Conservation (phyloP, 257 asterid species). For the Scutellaria minor region DNA sequence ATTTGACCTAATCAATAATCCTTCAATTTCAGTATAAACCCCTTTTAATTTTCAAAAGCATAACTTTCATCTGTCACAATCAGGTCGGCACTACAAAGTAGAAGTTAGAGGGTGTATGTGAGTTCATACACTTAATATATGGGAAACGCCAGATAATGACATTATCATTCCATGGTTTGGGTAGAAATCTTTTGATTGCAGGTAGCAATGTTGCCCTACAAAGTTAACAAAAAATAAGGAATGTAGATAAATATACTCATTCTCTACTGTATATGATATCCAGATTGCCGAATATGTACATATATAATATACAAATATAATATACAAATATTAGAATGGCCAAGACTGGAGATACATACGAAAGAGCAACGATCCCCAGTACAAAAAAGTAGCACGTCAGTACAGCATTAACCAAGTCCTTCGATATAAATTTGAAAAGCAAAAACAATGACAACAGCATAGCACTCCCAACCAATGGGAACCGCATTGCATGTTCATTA, state of each 20-base stretch:
- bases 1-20: background rate
- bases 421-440: slow-evolving; percentile 90
- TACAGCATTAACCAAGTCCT: slow-evolving; percentile 98
- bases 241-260: background rate
- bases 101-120: slow-evolving; percentile 23
- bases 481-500: slow-evolving; percentile 96
- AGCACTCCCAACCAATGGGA: slow-evolving; percentile 96
- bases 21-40: slow-evolving; percentile 3
- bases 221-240: slow-evolving; percentile 30
- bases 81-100: too few relatives aligned
- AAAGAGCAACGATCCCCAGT: slow-evolving; percentile 92
- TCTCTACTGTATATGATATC: background rate
- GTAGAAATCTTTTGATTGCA: slow-evolving; percentile 70
- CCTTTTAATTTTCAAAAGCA: background rate
- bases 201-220: slow-evolving; percentile 94
- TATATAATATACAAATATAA: slow-evolving; percentile 5
- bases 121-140: slow-evolving; percentile 65
- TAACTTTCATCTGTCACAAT: background rate
- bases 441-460: slow-evolving; percentile 91
- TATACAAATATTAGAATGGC: slow-evolving; percentile 32
- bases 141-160: slow-evolving; percentile 75
- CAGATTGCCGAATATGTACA: too few relatives aligned
- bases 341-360: slow-evolving; percentile 64
- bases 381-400: slow-evolving; percentile 90
- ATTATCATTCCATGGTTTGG: slow-evolving; percentile 81